These are phyloP conservation scores for Ramaria sp. DNA, from an alignment of 768 basidiomycete genomes.

Conservation along the genomic window DNA sequence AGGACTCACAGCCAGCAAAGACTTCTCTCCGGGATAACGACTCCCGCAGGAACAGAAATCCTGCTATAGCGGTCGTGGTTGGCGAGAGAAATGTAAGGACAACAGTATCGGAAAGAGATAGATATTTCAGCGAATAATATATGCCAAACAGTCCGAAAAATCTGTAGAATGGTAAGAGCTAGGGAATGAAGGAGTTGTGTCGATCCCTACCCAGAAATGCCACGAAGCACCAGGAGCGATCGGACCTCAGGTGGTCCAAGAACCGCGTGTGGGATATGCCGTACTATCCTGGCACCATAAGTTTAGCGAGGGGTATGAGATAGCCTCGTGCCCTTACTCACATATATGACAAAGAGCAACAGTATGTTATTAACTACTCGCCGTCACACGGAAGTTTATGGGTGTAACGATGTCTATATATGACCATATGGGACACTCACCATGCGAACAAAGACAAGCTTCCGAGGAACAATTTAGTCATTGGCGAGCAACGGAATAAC, in stretches of 20 bases:
- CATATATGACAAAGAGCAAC: constrained; percentile 43
- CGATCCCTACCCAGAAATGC: constrained; percentile 45
- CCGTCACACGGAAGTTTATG: background rate
- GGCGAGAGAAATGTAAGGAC: constrained; percentile 71
- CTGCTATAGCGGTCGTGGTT: constrained; percentile 49
- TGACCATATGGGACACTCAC: constrained; percentile 19
- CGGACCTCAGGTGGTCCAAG: constrained; percentile 64
- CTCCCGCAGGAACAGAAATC: constrained; percentile 53
- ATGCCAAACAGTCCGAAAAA: constrained; percentile 63
- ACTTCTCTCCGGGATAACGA: constrained; percentile 41
- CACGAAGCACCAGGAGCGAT: constrained; percentile 42
- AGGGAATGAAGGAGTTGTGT: background rate
- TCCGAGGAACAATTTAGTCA: background rate
- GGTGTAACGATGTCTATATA: background rate
- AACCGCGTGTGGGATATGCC: constrained; percentile 43
- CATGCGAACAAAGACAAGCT: constrained; percentile 53
- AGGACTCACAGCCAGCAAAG: constrained; percentile 36
- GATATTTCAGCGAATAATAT: constrained; percentile 64
- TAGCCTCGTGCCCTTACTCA: constrained; percentile 14
- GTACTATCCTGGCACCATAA: constrained; percentile 22
- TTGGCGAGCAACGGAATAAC: background rate
- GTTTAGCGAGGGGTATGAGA: background rate
- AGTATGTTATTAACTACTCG: constrained; percentile 37
- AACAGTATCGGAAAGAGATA: constrained; percentile 69
- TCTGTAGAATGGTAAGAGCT: constrained; percentile 21